phyloP scores from a whole-genome alignment of 139 green algal genomes.

The Chlamydomonas sp. region DNA sequence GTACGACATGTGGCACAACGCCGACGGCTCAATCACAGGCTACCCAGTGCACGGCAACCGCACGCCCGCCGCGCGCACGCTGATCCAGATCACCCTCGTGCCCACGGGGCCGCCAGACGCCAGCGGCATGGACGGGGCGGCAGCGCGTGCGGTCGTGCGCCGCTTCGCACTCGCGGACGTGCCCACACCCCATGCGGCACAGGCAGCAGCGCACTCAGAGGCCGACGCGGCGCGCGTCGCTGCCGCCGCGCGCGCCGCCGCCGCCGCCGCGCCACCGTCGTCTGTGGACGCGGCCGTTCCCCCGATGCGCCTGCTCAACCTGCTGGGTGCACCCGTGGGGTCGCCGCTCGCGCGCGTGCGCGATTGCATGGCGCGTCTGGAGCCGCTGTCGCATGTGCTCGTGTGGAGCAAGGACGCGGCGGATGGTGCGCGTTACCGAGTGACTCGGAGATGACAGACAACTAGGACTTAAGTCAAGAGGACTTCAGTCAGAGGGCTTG shows the following conservation, averaged over 20 bases:
- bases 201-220: too few species aligned
- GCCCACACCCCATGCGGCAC: slow-evolving; percentile 41
- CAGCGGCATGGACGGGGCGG: background rate
- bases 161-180: background rate
- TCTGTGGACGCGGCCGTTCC: background rate
- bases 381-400: background rate
- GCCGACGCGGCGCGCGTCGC: background rate
- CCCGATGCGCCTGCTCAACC: background rate
- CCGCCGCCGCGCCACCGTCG: background rate
- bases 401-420: slow-evolving; percentile 5
- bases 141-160: background rate
- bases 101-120: background rate
- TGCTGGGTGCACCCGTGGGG: background rate
- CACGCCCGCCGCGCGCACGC: too few species aligned
- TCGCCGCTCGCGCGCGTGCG: background rate
- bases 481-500: too few species aligned
- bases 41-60: background rate
- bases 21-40: background rate
- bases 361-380: background rate
- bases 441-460: too few species aligned
- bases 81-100: background rate
- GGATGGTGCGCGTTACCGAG: too few species aligned
- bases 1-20: background rate
- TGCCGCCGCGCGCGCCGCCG: slow-evolving; percentile 1
- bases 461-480: too few species aligned